phyloP scores from a whole-genome alignment of 225 moss, liverwort and hornwort species.

The Straminergon stramineum region DNA sequence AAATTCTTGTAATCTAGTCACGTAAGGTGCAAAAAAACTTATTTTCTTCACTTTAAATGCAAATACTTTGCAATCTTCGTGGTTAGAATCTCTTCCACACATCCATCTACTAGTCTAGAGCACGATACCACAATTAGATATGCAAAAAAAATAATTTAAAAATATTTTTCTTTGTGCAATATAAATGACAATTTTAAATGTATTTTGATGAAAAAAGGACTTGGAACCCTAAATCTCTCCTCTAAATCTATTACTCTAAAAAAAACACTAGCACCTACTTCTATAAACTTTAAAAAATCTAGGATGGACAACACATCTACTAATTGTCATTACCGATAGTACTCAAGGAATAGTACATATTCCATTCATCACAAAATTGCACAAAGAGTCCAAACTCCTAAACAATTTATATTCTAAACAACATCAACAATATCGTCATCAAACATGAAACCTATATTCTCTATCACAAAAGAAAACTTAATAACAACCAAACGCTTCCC shows the following conservation, averaged over 20 bases:
- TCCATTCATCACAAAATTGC: background rate
- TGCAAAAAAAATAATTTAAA: too few species aligned
- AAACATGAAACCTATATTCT: too few species aligned
- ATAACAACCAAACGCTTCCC: too few species aligned
- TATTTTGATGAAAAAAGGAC: background rate
- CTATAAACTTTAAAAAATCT: background rate
- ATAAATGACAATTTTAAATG: background rate
- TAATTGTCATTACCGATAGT: accelerated
- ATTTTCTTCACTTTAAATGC: background rate
- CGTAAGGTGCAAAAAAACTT: accelerated
- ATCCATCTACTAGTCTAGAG: background rate
- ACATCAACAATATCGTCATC: too few species aligned
- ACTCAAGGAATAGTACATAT: background rate
- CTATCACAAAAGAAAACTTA: too few species aligned
- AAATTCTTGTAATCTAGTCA: background rate
- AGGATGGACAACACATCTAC: background rate
- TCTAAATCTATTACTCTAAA: background rate
- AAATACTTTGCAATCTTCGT: background rate
- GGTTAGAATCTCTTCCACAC: background rate
- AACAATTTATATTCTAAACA: too few species aligned
- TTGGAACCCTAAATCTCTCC: too few species aligned
- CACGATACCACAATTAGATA: background rate
- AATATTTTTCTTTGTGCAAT: background rate
- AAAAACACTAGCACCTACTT: background rate
- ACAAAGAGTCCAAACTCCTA: accelerated